Base-by-base conservation (phyloP, 140 eudicot species). In the Cichorium intybus region DNA sequence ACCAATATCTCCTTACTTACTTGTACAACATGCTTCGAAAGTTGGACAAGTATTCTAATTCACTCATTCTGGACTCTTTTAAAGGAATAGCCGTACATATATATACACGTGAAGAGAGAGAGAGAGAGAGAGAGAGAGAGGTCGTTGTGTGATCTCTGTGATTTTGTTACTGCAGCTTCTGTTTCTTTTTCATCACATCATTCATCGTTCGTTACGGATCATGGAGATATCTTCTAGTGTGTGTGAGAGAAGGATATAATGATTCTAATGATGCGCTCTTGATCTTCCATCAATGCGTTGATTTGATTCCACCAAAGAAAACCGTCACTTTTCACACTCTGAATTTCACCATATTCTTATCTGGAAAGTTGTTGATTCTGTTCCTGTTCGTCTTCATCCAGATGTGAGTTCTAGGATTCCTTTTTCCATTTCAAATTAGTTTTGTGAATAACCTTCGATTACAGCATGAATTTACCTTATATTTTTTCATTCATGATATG, bases 111-210 rank as follows among this genome's bases (percentile, higher is more conserved):
- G 14, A 11, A 50, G 18, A 11, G 57, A 66, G 37, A 29, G 72
- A 66, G 71, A 11, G 56, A 66, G 39, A 11, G 70, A 64, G 70
- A 64, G 59, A 64, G 49, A 50, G 33, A 50, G 60, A 51, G 64
- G 56, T 29, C 64, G 64, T 56, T 61, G 49, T 46, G 43, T 45
- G 61, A 66, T 65, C n/a, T n/a, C n/a, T n/a, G n/a, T n/a, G n/a
- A n/a, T 62, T 24, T 7, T 1, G 34, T 50, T 47, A 7, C 56
- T 33, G 58, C 39, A 22, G 41, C 43, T 66, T 67, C 72, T 35
- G 63, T 22, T 67, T 67, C 63, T 27, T 52, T 35, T 52, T 66
- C 24, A 52, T 52, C 72, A 52, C 60, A 39, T 56, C 23, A 41
- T 21, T 33, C 11, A 65, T 65, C 34, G 8, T 65, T 24, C 22